Conservation (phyloP, 2,329 filamentous ascomycete species). For the Talaromyces sp. region DNA sequence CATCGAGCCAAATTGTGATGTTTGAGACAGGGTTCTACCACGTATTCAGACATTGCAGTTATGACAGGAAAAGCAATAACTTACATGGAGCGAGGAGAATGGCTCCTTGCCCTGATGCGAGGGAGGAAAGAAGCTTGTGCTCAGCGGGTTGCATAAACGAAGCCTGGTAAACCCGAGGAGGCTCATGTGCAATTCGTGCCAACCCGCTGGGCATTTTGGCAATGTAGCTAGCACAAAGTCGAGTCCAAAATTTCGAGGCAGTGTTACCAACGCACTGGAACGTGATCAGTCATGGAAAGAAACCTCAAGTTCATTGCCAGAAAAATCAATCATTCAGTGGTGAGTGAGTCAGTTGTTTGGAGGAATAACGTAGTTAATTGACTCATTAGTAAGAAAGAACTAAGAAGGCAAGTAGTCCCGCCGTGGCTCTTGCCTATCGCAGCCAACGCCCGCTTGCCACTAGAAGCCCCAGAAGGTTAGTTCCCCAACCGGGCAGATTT, state of each 20-base stretch:
- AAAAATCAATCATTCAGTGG: not conserved
- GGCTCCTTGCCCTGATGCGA: not conserved
- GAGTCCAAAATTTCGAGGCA: not conserved
- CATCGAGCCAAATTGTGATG: not conserved
- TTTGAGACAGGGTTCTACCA: not conserved
- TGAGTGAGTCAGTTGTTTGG: not conserved
- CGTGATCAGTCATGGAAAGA: not conserved
- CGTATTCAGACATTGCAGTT: not conserved
- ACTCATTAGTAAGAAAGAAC: slow-evolving; percentile 1
- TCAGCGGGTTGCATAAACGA: slow-evolving; percentile 3
- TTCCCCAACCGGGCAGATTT: slow-evolving; percentile 3
- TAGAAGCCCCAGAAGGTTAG: slow-evolving; percentile 4
- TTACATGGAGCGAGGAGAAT: not conserved
- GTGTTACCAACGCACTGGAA: not conserved
- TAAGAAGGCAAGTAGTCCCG: not conserved
- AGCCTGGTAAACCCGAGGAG: not conserved
- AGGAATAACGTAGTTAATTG: too few species aligned
- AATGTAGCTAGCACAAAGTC: not conserved
- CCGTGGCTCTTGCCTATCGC: slow-evolving; percentile 5
- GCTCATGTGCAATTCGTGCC: not conserved
- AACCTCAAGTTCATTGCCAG: too few species aligned
- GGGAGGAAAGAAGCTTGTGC: not conserved
- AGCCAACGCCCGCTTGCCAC: slow-evolving; percentile 5
- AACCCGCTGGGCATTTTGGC: not conserved
- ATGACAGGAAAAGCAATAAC: not conserved